Evolutionary conservation across 1,284 basidiomycete species (phyloP), one percentile per base, ranked within the genome.

Genomic region (Ceratobasidium sp.): DNA sequence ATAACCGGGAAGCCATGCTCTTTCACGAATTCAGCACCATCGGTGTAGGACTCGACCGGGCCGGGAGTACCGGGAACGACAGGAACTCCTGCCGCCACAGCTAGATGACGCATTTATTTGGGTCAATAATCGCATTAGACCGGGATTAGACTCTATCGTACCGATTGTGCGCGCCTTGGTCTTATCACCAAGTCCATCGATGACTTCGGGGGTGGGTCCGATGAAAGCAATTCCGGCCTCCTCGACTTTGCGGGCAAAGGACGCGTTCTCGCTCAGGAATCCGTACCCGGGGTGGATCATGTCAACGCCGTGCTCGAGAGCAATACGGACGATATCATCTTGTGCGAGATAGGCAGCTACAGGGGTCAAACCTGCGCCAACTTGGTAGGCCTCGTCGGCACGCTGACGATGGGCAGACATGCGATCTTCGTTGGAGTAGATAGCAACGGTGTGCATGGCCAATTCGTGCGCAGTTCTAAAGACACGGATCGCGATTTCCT

Each of bases 281-380:
- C 97, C 97, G 81, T 98, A 98, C 93, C 95, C 95, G 18, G 96
- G 96, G 83, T 98, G 98, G 81, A 99, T 99, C 97, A 99, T 98
- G 81, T 99, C 96, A 49, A 99, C 97, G 49, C 94, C 95, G 83
- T 98, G 95, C 82, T 99, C 96, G 63, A 98, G 86, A 35, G 96
- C 96, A 78, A 96, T 92, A 75, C 90, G 86, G 82, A 99, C 94
- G 82, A 99, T 99, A 80, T 98, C 96, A 78, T 98, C 95, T 81
- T 98, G 96, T 18, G 95, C 92, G 75, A 99, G 91, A 83, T 99
- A 99, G 23, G 98, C 98, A 35, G 87, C 96, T 66, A 99, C 98
- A 47, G 98, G 98, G 16, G 95, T 93, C 73, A 98, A 84, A 28
- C 97, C 97, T 79, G 94, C 95, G 75, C 98, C 98, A 77, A 99